Conservation (phyloP, 768 basidiomycete species). For the Gymnopilus junonius region DNA sequence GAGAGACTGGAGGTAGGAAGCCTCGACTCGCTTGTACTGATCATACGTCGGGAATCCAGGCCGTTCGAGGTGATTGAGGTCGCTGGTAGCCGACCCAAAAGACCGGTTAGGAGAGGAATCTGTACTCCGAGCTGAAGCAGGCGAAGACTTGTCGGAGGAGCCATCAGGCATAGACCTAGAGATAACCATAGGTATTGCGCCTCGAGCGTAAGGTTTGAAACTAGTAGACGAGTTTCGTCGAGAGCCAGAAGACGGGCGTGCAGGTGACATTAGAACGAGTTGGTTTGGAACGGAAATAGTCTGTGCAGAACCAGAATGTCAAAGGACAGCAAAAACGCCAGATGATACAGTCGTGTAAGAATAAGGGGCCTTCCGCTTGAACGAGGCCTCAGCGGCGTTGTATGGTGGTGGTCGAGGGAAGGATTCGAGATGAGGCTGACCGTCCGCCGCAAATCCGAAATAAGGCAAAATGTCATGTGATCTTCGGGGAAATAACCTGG, state of each 20-base stretch:
- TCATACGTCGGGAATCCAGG: conserved; percentile 65
- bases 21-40: conserved; percentile 63
- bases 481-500: too few relatives aligned
- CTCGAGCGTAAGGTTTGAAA: conserved; percentile 41
- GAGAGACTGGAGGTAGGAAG: conserved; percentile 60
- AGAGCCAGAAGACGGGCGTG: conserved; percentile 28
- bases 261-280: conserved; percentile 34
- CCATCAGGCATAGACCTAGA: conserved; percentile 14
- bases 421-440: conserved; percentile 33
- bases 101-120: not conserved
- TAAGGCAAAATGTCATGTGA: conserved; percentile 16
- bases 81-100: not conserved
- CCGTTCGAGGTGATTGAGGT: conserved; percentile 16
- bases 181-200: conserved; percentile 20
- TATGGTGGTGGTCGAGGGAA: conserved; percentile 22
- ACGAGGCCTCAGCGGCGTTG: conserved; percentile 17
- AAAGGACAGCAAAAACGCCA: conserved; percentile 12
- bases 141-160: conserved; percentile 8
- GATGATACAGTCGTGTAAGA: conserved; percentile 15
- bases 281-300: conserved; percentile 17
- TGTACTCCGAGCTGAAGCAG: not conserved
- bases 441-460: conserved; percentile 13
- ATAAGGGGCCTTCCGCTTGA: not conserved
- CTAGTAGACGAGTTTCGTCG: conserved; percentile 27
- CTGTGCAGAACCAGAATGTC: conserved; percentile 10